A percentile compares a stretch with the other conserved stretches of the same genome.
These are phyloP conservation scores for Curvularia lunata DNA, from an alignment of 2,329 filamentous ascomycete species.

Conservation along the genomic window DNA sequence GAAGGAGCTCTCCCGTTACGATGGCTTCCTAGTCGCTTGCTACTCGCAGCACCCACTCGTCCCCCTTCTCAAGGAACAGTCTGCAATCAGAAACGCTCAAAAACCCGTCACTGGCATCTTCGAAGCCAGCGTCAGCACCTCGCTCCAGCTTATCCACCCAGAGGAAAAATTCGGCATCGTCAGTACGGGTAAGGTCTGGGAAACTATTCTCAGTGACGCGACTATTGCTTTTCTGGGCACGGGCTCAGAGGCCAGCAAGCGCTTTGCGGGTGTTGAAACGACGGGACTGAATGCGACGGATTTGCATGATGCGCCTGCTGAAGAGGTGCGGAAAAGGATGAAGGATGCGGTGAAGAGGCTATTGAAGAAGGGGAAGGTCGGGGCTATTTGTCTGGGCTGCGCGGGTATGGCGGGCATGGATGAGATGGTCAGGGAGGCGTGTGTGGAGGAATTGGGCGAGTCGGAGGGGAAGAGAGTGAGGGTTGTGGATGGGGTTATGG, in stretches of 20 bases:
- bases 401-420: conserved; percentile 91
- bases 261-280: conserved; percentile 81
- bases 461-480: conserved; percentile 64
- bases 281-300: conserved; percentile 82
- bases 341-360: conserved; percentile 72
- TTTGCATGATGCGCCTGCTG: conserved; percentile 71
- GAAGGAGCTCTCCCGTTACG: conserved; percentile 58
- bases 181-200: conserved; percentile 86
- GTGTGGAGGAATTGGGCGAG: conserved; percentile 68
- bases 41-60: conserved; percentile 87
- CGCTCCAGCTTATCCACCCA: conserved; percentile 62
- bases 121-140: conserved; percentile 75
- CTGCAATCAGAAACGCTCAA: conserved; percentile 43
- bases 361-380: conserved; percentile 62
- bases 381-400: conserved; percentile 82
- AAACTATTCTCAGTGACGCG: conserved; percentile 70
- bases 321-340: conserved; percentile 70
- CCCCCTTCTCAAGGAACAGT: conserved; percentile 59
- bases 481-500: conserved; percentile 81
- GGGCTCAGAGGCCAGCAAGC: conserved; percentile 45
- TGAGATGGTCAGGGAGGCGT: conserved; percentile 73
- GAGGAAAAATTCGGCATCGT: conserved; percentile 79
- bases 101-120: conserved; percentile 81
- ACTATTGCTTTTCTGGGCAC: conserved; percentile 69
- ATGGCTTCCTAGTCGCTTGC: conserved; percentile 86